Evolutionary conservation across 1,284 basidiomycete genomes (phyloP), one percentile per base, ranked within the genome.

Genomic region (Apiotrichum mycotoxinovorans): DNA sequence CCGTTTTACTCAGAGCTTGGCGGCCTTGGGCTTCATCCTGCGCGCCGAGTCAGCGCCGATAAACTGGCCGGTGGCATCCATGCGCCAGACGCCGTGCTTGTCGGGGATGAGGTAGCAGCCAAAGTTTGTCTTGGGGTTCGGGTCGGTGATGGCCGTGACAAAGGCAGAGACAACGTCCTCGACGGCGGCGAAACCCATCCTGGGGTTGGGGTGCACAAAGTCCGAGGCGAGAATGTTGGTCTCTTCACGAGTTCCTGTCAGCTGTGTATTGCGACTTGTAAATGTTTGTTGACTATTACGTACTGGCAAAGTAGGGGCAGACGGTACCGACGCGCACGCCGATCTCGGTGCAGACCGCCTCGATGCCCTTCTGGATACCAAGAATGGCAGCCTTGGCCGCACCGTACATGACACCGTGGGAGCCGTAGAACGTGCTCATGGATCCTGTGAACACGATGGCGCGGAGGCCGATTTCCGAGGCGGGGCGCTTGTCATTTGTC

Each of bases 281-380:
- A 26, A 23, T 43, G 22, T n/a, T n/a, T n/a, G 22, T 5, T 37
- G 35, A 10, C 23, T 1, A 18, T 2, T 20, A 61, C 59, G 30
- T 34, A 61, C 59, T 61, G 18, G 60, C 54, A 38, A 62, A 62
- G 57, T 58, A 62, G 2, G 60, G 60, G 48, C 60, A 62, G 22
- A 62, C 44, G 3, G 57, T 58, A 4, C 17, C 54, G 18, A 55
- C 51, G 17, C 60, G 56, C 26, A 62, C 35, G 15, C 40, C 40
- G 40, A 58, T 41, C 9, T 56, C 57, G 14, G 44, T 26, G 25
- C 51, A 50, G 3, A 22, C 11, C 2, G 47, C 33, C 7, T 43
- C 48, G 14, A 62, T 53, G 30, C 60, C 56, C 56, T 62, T 57
- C 49, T 46, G 47, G 45, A 58, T 46, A 20, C 60, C 54, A 22